Conservation (phyloP, 345 rosid species). For the Hibiscus trionum region DNA sequence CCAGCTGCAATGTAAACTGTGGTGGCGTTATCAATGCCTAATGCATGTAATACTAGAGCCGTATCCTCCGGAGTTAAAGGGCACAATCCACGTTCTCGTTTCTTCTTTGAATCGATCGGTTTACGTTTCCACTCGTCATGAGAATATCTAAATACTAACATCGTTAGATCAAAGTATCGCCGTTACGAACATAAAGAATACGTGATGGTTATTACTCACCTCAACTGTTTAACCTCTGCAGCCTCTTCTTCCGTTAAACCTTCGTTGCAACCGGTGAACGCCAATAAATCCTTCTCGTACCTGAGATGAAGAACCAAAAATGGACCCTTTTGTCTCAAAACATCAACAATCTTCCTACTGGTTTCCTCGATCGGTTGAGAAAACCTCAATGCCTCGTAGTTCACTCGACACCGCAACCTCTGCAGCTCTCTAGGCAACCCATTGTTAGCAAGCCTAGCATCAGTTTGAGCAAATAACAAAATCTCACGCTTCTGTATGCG, state of each 20-base stretch:
- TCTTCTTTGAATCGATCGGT: conserved; percentile 44
- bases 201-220: conserved; percentile 28
- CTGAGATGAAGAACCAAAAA: conserved; percentile 71
- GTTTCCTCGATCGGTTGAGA: conserved; percentile 70
- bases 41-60: conserved; percentile 52
- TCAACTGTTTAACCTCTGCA: conserved; percentile 59
- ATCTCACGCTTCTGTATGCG: conserved; percentile 59
- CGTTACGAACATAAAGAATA: not conserved
- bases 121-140: conserved; percentile 87
- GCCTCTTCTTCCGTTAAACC: conserved; percentile 71
- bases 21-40: conserved; percentile 59
- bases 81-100: conserved; percentile 65
- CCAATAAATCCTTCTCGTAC: conserved; percentile 91
- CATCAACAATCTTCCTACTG: conserved; percentile 48
- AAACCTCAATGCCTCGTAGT: conserved; percentile 66
- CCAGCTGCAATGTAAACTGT: conserved; percentile 91
- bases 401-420: conserved; percentile 78
- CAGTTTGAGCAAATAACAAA: conserved; percentile 58
- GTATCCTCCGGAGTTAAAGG: conserved; percentile 97
- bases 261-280: conserved; percentile 83
- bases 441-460: conserved; percentile 78
- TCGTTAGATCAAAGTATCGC: not conserved
- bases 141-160: conserved; percentile 43
- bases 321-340: conserved; percentile 55
- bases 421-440: conserved; percentile 70